Base-by-base conservation (phyloP, 352 stramenopile genomes). In the Phytophthora cryptogea region DNA sequence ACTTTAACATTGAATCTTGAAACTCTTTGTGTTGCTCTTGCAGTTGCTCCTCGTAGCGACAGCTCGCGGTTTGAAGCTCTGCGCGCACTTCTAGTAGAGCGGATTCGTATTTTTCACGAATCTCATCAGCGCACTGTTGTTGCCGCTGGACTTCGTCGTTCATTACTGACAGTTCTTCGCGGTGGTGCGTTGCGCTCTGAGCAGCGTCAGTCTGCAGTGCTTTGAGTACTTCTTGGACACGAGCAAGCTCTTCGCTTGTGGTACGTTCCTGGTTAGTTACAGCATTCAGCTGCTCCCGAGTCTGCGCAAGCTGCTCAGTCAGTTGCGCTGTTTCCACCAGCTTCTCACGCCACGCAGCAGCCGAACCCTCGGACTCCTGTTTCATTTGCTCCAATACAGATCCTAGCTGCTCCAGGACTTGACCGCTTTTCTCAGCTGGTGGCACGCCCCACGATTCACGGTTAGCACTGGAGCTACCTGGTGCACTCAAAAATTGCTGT, bases 321-420 rank as follows among this genome's bases (percentile, higher is more conserved):
- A 91, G 39, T 17, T 89, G 74, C 0, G 60, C 59, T n/a, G 73
- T 78, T 41, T 89, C 80, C 8, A 72, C 60, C 4, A 88, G 66
- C 39, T 86, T 87, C 28, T 86, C 80, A 9, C 86, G 84, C 78
- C 78, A 88, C 4, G 72, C 76, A 14, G 64, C 64, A 0, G 76
- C 69, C 3, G 70, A 88, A 2, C 78, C 78, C 50, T 90, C 78
- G 0, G 78, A 83, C 13, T 90, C 78, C 35, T 89, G 81, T 54
- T 90, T 83, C 74, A 90, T 88, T 39, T 90, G 81, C 1, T 77
- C 68, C 5, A 90, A 50, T n/a, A 90, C 83, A 0, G 76, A 83
- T 10, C 78, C 78, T n/a, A 90, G 63, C 33, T 90, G 81, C 1
- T 72, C 63, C 11, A 90, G 70, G 59, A 89, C 86, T 20, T 86